Base-by-base conservation (phyloP, 306 rosid genomes). In the Ziziphus jujuba region DNA sequence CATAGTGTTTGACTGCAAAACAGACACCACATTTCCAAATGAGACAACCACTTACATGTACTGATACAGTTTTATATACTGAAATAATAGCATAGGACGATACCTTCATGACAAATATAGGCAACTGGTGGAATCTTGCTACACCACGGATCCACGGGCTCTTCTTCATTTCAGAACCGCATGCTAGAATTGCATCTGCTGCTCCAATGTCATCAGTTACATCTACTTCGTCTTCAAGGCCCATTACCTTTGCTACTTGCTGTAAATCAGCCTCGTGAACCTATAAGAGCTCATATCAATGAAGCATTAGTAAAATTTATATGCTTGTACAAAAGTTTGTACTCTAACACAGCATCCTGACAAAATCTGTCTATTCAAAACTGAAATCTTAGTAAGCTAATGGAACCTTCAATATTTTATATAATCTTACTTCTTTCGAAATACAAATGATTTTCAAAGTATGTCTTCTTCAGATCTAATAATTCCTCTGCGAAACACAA, bases 161-260 rank as follows among this genome's bases (percentile, higher is more conserved):
- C 72, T 87, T 89, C 75, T 85, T 84, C 82, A 90, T 79, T 83
- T 95, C 97, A 47, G 79, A 71, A 79, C 87, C 73, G 70, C 95
- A 79, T 50, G 91, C 96, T 53, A 95, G 78, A 82, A 95, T 82
- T 62, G 92, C 99, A 80, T 88, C 85, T 16, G 99, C 97, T 38
- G 79, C 58, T 82, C 90, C 97, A 55, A 90, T 87, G 66, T 90
- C 99, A 64, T 89, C 95, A 19, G 89, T 84, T 63, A 84, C 80
- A 45, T 90, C 96, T 64, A 95, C 72, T 75, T 85, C 75, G 72
- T 87, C 84, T 73, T 95, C 97, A 44, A 87, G 84, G 71, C 96
- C 99, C 97, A 95, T 85, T 36, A 90, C 99, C 47, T 69, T 80
- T 43, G 95, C 90, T 54, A 95, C 99, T 90, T 95, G 97, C 20